These are phyloP conservation scores for Tricholoma hemisulphureum DNA, from an alignment of 768 basidiomycete genomes.

Conservation along the genomic window DNA sequence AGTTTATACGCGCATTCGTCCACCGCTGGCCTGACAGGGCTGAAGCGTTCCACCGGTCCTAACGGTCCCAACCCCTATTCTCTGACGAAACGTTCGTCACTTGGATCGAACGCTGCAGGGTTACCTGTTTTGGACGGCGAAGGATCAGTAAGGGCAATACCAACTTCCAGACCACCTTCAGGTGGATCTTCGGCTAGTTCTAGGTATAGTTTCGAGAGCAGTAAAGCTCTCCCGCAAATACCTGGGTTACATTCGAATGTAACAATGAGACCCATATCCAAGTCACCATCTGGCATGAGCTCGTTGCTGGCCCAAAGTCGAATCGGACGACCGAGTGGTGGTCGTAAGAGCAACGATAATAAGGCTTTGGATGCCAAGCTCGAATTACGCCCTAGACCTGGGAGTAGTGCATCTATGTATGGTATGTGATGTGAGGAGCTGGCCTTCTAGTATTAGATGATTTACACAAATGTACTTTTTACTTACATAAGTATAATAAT, in stretches of 20 bases:
- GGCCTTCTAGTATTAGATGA: not conserved
- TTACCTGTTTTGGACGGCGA: conserved; percentile 31
- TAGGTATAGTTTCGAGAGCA: conserved; percentile 26
- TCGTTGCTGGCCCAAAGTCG: conserved; percentile 47
- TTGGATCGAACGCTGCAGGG: conserved; percentile 46
- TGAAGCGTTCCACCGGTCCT: conserved; percentile 63
- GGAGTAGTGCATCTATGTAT: conserved; percentile 9
- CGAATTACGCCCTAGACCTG: conserved; percentile 15
- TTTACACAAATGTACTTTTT: no score
- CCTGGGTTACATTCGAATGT: conserved; percentile 44
- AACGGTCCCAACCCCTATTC: conserved; percentile 37
- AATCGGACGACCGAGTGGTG: conserved; percentile 43
- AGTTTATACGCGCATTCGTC: conserved; percentile 45
- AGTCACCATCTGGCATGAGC: conserved; percentile 36
- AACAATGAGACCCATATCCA: conserved; percentile 45
- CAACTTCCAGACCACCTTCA: conserved; percentile 27
- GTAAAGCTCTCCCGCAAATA: conserved; percentile 42
- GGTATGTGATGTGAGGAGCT: not conserved
- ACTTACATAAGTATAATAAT: no score
- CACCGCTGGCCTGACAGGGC: conserved; percentile 38
- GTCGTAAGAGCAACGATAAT: conserved; percentile 31
- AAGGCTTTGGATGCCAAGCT: conserved; percentile 11
- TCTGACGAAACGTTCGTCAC: conserved; percentile 59
- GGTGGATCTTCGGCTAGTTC: conserved; percentile 30
- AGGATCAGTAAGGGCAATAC: conserved; percentile 34